These are phyloP conservation scores for Lachancea quebecensis DNA, from an alignment of 805 yeast species.

Conservation along the genomic window DNA sequence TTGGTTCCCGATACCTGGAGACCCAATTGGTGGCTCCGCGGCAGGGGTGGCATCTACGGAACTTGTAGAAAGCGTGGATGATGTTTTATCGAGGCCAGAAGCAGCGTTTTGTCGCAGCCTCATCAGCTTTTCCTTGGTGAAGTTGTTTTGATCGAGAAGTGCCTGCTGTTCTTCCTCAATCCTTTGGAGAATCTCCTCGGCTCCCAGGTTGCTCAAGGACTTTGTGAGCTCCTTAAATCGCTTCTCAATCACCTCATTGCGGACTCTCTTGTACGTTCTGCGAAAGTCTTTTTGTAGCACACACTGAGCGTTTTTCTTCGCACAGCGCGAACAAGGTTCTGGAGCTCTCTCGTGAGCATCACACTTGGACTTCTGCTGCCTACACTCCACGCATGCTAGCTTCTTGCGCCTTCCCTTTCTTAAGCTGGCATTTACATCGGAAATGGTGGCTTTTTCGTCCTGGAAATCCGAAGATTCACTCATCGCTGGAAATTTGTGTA, in stretches of 20 bases:
- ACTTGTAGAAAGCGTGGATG: neutral
- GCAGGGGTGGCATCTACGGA: conserved; percentile 1
- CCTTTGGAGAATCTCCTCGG: conserved; percentile 26
- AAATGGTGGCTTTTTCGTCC: neutral
- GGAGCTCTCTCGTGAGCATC: conserved; percentile 77
- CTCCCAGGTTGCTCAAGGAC: conserved; percentile 35
- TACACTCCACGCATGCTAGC: conserved; percentile 91
- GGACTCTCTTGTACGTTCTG: conserved; percentile 82
- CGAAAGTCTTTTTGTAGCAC: conserved; percentile 74
- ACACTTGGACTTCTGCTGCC: conserved; percentile 91
- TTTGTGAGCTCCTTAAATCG: conserved; percentile 66
- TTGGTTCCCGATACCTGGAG: neutral
- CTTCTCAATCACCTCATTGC: conserved; percentile 73
- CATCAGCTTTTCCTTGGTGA: conserved; percentile 27
- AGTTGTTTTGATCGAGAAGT: conserved; percentile 24
- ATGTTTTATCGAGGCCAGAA: neutral
- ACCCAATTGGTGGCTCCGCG: neutral
- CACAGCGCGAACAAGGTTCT: conserved; percentile 75
- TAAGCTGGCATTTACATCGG: neutral
- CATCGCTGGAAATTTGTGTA: neutral
- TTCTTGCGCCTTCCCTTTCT: conserved; percentile 35
- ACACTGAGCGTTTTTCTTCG: conserved; percentile 62
- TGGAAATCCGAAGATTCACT: neutral
- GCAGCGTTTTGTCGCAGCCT: conserved; percentile 8
- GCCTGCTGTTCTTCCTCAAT: conserved; percentile 23